Base-by-base conservation (phyloP, 2,329 filamentous ascomycete genomes). In the Coniochaeta sp. region DNA sequence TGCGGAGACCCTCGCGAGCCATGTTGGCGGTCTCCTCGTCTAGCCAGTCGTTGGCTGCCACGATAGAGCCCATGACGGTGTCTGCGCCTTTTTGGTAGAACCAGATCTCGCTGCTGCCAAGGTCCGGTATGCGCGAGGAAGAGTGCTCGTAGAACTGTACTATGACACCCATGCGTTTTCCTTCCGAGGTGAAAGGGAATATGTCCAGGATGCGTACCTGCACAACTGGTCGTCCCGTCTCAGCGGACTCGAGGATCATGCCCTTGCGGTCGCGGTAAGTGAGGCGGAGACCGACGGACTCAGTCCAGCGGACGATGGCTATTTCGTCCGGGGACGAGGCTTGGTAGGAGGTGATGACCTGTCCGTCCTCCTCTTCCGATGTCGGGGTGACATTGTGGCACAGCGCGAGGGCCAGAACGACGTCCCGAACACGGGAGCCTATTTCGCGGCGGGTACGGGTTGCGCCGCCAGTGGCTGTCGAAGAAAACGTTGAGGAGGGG, bases 21-120 rank as follows among this genome's bases (percentile, higher is more conserved):
- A 99, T 99, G 66, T 99, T 99, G n/a, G 90, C 89, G 0, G 94
- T 97, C 68, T 99, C 94, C 67, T 99, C 94, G 59, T 99, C 94
- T 0, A 99, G 82, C 95, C 94, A 99, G 71, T 99, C 94, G 63
- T 97, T 99, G 16, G 91, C 83, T 7, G 87, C 89, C 31, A 99
- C 94, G 58, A 99, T 97, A 3, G 86, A 80, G n/a, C 86, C 82
- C 95, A 99, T 99, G 57, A 99, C 92, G 0, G 94, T 97, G 66
- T 99, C 95, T 3, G 94, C 95, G 55, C 94, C 94, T 69, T 99
- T 99, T 63, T 99, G 91, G 64, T 92, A 97, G 71, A 99, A 99
- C 88, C 92, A 96, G 27, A 97, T 92, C 63, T 97, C 92, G 13
- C 87, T 84, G 46, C 76, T 76, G 10, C 76, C 74, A 10, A 81